These are phyloP conservation scores for Nitzschia putrida DNA, from an alignment of 108 stramenopile species.

Conservation along the genomic window DNA sequence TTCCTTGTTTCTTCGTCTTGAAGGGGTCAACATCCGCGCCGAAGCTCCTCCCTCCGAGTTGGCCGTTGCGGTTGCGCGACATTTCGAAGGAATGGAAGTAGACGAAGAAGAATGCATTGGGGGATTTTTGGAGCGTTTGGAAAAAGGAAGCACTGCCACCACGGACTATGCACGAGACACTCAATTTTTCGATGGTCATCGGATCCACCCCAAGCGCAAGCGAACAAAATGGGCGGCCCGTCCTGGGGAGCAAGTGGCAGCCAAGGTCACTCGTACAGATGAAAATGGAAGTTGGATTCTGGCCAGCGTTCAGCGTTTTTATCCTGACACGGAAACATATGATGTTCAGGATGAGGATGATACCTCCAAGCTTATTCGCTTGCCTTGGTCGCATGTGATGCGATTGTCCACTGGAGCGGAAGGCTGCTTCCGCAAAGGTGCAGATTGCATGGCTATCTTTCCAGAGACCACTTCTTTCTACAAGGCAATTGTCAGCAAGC, in stretches of 20 bases:
- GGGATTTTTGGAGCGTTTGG: conserved; percentile 76
- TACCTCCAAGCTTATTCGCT: conserved; percentile 87
- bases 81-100: conserved; percentile 83
- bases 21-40: conserved; percentile 63
- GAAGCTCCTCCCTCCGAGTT: conserved; percentile 86
- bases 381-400: conserved; percentile 93
- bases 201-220: conserved; percentile 59
- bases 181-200: conserved; percentile 58
- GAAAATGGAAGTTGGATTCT: conserved; percentile 96
- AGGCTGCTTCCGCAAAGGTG: conserved; percentile 84
- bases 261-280: conserved; percentile 92
- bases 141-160: conserved; percentile 44
- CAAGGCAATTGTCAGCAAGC: conserved; percentile 84
- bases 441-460: conserved; percentile 96
- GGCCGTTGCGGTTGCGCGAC: conserved; percentile 84
- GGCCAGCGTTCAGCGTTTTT: conserved; percentile 85
- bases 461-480: conserved; percentile 98
- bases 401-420: conserved; percentile 80
- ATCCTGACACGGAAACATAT: conserved; percentile 88
- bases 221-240: conserved; percentile 80
- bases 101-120: conserved; percentile 87
- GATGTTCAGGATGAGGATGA: conserved; percentile 97
- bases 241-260: conserved; percentile 91
- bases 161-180: conserved; percentile 79
- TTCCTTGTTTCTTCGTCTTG: no score